Conservation (phyloP, 2,329 filamentous ascomycete species). For the Oidium heveae region DNA sequence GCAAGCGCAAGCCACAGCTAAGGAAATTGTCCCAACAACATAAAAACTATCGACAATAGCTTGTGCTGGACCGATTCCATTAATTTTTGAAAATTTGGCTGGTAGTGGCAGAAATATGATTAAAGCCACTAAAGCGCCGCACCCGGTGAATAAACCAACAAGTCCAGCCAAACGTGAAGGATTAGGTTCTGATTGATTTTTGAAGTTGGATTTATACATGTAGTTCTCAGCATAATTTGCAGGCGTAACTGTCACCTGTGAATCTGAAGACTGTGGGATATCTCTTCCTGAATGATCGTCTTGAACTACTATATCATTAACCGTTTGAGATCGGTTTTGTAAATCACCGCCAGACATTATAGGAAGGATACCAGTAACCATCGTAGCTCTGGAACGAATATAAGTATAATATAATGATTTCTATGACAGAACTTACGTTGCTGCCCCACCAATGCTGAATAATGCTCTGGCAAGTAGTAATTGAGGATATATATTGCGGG, state of each 20-base stretch:
- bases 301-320: conserved; percentile 4
- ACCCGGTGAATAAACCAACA: conserved; percentile 80
- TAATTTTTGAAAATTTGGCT: conserved; percentile 43
- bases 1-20: conserved; percentile 49
- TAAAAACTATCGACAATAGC: conserved; percentile 75
- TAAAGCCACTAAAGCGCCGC: conserved; percentile 69
- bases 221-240: conserved; percentile 19
- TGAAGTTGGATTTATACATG: not conserved
- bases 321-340: conserved; percentile 4
- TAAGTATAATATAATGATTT: not conserved
- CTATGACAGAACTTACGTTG: conserved; percentile 28
- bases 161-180: conserved; percentile 50
- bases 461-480: conserved; percentile 60
- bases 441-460: conserved; percentile 82
- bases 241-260: conserved; percentile 51
- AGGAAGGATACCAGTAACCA: conserved; percentile 90
- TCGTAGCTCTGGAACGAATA: conserved; percentile 37
- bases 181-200: conserved; percentile 19
- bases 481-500: conserved; percentile 67
- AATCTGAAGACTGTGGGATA: conserved; percentile 41
- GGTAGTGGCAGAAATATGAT: conserved; percentile 67
- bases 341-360: conserved; percentile 27
- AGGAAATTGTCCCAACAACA: conserved; percentile 47
- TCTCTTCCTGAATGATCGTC: conserved; percentile 24
- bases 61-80: conserved; percentile 44